Evolutionary conservation across 139 green algal genomes (phyloP).

Genomic region (Mychonastes homosphaera): DNA sequence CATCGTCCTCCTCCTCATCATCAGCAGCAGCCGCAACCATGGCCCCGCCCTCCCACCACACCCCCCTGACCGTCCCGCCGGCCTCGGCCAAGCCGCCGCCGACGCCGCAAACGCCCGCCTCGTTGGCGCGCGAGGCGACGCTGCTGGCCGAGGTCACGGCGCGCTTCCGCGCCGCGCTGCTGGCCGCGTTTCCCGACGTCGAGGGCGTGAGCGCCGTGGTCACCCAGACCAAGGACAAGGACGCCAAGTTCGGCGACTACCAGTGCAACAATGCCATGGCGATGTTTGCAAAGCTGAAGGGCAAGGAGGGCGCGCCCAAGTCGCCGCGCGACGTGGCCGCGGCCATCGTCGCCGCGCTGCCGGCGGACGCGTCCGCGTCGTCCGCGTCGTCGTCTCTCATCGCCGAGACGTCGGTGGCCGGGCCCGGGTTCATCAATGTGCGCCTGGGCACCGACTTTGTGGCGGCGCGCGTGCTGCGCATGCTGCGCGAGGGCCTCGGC

Average conservation of each 20-base stretch:
- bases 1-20: too few relatives aligned
- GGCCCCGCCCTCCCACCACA: too few relatives aligned
- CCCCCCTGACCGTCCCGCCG: too few relatives aligned
- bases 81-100: not conserved
- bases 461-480: conserved; percentile 17
- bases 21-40: not conserved
- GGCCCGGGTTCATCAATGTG: conserved; percentile 97
- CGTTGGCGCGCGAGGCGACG: conserved; percentile 3
- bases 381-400: too few relatives aligned
- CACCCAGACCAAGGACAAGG: conserved; percentile 55
- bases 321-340: conserved; percentile 74
- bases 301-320: conserved; percentile 64
- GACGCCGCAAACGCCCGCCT: too few relatives aligned
- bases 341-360: conserved; percentile 65
- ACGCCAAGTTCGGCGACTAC: conserved; percentile 88
- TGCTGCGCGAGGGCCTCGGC: conserved; percentile 23
- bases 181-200: conserved; percentile 50
- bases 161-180: conserved; percentile 53
- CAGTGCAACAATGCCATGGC: conserved; percentile 98
- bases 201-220: conserved; percentile 36
- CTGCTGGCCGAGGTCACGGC: conserved; percentile 36
- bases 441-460: conserved; percentile 23
- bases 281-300: conserved; percentile 82
- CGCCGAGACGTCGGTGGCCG: conserved; percentile 47
- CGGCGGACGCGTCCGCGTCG: conserved; percentile 31